These are phyloP conservation scores for Plasmodium coatneyi DNA, from an alignment of 169 alveolate species.

Conservation along the genomic window DNA sequence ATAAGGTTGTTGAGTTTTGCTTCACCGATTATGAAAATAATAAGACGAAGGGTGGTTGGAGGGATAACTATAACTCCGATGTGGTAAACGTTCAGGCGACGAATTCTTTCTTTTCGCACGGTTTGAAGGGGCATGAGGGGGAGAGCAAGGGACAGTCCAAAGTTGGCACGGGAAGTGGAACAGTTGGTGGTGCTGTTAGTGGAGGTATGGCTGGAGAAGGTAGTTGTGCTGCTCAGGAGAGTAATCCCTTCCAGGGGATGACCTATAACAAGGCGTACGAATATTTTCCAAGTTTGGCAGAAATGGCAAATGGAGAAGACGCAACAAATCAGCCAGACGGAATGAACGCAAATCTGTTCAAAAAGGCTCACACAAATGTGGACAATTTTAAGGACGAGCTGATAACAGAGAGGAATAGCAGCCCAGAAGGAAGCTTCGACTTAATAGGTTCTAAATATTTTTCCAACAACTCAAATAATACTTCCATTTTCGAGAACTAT, in stretches of 20 bases:
- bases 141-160: not conserved
- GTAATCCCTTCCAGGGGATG: not conserved
- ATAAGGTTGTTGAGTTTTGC: slow-evolving; percentile 66
- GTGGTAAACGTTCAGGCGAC: not conserved
- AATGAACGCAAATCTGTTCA: not conserved
- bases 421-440: slow-evolving; percentile 7
- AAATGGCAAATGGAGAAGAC: not conserved
- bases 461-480: slow-evolving; percentile 55
- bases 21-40: slow-evolving; percentile 68
- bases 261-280: slow-evolving; percentile 49
- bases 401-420: slow-evolving; percentile 1
- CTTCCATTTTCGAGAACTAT: slow-evolving; percentile 30
- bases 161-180: not conserved
- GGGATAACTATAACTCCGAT: not conserved
- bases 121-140: not conserved
- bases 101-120: not conserved
- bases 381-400: slow-evolving; percentile 9
- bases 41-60: slow-evolving; percentile 24
- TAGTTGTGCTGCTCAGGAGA: not conserved
- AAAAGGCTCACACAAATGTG: not conserved
- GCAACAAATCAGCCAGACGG: not conserved
- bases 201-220: not conserved
- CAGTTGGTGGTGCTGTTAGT: not conserved
- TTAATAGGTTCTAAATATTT: slow-evolving; percentile 31
- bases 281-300: slow-evolving; percentile 23